Percentiles rank a stretch among this genome's conserved stretches.
These are phyloP conservation scores for Balansia obtecta DNA, from an alignment of 2,329 filamentous ascomycete species.

Conservation along the genomic window DNA sequence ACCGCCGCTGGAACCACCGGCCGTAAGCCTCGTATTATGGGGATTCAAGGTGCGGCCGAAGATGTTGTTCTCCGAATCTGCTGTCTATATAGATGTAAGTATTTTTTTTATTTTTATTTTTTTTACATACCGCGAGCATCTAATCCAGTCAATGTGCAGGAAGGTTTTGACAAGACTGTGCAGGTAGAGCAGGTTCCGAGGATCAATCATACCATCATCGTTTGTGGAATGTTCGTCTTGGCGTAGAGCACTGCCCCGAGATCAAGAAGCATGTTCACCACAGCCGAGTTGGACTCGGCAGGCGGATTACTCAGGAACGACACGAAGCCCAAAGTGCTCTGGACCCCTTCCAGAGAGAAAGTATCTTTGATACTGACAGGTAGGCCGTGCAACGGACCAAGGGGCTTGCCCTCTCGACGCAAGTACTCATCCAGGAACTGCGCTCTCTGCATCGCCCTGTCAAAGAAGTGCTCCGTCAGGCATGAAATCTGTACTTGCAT, in stretches of 20 bases:
- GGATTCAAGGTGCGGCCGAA: slow-evolving; percentile 16
- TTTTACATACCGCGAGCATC: background rate
- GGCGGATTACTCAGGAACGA: slow-evolving; percentile 14
- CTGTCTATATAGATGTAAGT: slow-evolving; percentile 7
- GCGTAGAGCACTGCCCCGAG: slow-evolving; percentile 17
- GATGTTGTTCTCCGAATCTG: slow-evolving; percentile 26
- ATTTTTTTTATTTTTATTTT: too few relatives aligned
- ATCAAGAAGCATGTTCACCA: slow-evolving; percentile 14
- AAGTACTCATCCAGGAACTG: slow-evolving; percentile 9
- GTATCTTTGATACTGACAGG: slow-evolving; percentile 17
- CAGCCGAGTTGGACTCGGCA: slow-evolving; percentile 10
- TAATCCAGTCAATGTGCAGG: background rate
- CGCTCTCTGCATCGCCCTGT: slow-evolving; percentile 13
- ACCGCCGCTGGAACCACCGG: slow-evolving; percentile 13
- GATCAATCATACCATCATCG: slow-evolving; percentile 40
- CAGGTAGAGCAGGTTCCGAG: background rate
- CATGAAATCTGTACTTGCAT: slow-evolving; percentile 15
- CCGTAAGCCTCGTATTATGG: slow-evolving; percentile 21
- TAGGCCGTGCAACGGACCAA: slow-evolving; percentile 13
- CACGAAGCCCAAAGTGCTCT: slow-evolving; percentile 15
- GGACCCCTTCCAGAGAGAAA: slow-evolving; percentile 11
- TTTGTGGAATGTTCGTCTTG: slow-evolving; percentile 42
- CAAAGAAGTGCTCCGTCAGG: slow-evolving; percentile 34
- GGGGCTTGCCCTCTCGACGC: slow-evolving; percentile 6
- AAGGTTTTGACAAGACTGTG: background rate